Conservation (phyloP, 805 yeast species). For the Nakazawaea holstii region DNA sequence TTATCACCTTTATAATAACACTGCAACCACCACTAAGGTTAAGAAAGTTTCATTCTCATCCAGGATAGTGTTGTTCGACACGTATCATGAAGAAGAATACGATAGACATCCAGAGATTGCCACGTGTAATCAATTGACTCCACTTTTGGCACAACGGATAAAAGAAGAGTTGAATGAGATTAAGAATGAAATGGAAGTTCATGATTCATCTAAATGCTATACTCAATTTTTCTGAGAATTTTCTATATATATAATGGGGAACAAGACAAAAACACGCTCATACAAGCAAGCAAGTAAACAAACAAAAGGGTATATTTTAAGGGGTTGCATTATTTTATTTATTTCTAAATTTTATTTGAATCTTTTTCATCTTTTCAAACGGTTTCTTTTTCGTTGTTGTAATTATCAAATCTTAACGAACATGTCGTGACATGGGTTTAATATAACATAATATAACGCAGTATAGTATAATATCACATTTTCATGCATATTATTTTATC, state of each 20-base stretch:
- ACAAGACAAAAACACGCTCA: too few relatives aligned
- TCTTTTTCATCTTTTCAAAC: too few relatives aligned
- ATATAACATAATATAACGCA: too few relatives aligned
- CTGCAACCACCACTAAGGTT: background rate
- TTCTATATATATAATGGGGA: background rate
- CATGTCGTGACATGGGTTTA: too few relatives aligned
- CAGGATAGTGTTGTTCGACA: conserved; percentile 77
- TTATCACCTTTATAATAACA: background rate
- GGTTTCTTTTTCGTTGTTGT: too few relatives aligned
- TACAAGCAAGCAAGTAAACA: too few relatives aligned
- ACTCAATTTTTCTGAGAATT: conserved; percentile 71
- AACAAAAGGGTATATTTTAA: too few relatives aligned
- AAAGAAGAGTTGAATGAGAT: conserved; percentile 78
- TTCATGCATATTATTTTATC: too few relatives aligned
- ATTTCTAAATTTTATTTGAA: too few relatives aligned
- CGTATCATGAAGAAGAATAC: conserved; percentile 77
- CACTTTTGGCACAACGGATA: conserved; percentile 78
- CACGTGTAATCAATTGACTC: conserved; percentile 88
- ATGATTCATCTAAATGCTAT: conserved; percentile 68
- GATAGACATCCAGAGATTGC: conserved; percentile 92
- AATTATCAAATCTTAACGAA: too few relatives aligned
- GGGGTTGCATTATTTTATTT: too few relatives aligned
- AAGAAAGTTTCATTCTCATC: conserved; percentile 63
- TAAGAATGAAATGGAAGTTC: conserved; percentile 79
- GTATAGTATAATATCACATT: too few relatives aligned